Percentiles rank a stretch among this genome's conserved stretches.
phyloP scores from a whole-genome alignment of 441 rosid species.

The Erodium chrysanthum region DNA sequence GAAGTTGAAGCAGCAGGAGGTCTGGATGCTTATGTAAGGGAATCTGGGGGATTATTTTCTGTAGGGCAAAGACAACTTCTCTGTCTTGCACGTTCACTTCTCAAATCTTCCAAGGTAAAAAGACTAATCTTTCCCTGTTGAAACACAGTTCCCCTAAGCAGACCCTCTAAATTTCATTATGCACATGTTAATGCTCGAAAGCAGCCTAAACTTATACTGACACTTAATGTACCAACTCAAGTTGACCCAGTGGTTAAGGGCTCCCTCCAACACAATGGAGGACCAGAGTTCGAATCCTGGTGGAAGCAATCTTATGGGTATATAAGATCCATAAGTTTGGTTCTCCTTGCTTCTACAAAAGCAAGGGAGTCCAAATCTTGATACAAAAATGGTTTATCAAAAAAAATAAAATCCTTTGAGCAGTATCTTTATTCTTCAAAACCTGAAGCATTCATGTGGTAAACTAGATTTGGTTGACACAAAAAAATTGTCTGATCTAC shows the following conservation, averaged over 20 bases:
- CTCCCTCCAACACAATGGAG: no score
- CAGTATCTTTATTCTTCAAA: neutral
- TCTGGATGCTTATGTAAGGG: constrained; percentile 49
- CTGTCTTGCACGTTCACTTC: constrained; percentile 87
- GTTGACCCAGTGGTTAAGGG: no score
- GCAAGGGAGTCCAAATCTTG: no score
- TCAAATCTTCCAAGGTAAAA: constrained; percentile 71
- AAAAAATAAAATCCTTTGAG: neutral
- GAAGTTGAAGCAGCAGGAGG: constrained; percentile 82
- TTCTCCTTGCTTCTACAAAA: no score
- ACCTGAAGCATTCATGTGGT: neutral
- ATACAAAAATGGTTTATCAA: no score
- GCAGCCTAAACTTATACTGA: neutral
- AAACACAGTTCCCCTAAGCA: neutral
- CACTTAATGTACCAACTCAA: no score
- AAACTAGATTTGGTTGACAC: no score
- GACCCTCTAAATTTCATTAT: neutral
- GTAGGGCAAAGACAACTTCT: constrained; percentile 92
- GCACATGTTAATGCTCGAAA: neutral
- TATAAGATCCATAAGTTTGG: no score
- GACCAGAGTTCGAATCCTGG: no score
- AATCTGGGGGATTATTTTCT: constrained; percentile 65
- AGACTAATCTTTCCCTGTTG: neutral
- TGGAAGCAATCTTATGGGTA: no score
- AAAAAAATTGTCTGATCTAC: no score